A percentile compares a stretch with the other conserved stretches of the same genome.
Conservation (phyloP, 1,284 basidiomycete species). For the Phenoliferia sp. region DNA sequence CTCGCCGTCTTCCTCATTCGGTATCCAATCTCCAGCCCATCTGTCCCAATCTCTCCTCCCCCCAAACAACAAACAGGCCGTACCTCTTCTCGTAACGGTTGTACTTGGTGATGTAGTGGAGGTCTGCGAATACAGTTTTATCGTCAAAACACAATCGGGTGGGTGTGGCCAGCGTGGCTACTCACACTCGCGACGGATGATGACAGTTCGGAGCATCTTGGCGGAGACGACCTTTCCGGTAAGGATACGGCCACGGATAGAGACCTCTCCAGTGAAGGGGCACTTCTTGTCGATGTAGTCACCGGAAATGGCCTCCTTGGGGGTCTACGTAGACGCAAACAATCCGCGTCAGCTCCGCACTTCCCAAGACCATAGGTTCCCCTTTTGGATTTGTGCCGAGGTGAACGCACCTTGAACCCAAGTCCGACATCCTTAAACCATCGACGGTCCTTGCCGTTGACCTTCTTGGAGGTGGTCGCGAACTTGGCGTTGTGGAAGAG, state of each 20-base stretch:
- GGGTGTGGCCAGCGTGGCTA: constrained; percentile 38
- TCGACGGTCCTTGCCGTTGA: constrained; percentile 88
- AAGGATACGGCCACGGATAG: constrained; percentile 98
- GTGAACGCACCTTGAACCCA: constrained; percentile 66
- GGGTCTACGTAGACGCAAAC: constrained; percentile 55
- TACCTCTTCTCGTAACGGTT: constrained; percentile 56
- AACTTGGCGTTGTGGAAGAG: constrained; percentile 98
- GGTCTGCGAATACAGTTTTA: constrained; percentile 19
- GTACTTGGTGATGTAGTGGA: constrained; percentile 98
- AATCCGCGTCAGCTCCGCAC: neutral
- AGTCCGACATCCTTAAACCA: constrained; percentile 99
- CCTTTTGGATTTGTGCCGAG: too few relatives aligned
- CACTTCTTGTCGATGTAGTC: constrained; percentile 99
- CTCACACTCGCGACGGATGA: constrained; percentile 90
- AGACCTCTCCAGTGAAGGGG: constrained; percentile 63
- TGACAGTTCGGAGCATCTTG: constrained; percentile 98
- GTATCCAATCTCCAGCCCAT: too few relatives aligned
- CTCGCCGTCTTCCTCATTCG: neutral
- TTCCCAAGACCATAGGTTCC: neutral
- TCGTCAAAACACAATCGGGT: neutral
- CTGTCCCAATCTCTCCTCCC: neutral
- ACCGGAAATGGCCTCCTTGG: constrained; percentile 89
- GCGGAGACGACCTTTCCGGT: constrained; percentile 96
- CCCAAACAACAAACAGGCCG: constrained; percentile 39
- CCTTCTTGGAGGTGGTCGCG: constrained; percentile 82